Conservation (phyloP, 2,329 filamentous ascomycete genomes). For the Corinectria fuckeliana region DNA sequence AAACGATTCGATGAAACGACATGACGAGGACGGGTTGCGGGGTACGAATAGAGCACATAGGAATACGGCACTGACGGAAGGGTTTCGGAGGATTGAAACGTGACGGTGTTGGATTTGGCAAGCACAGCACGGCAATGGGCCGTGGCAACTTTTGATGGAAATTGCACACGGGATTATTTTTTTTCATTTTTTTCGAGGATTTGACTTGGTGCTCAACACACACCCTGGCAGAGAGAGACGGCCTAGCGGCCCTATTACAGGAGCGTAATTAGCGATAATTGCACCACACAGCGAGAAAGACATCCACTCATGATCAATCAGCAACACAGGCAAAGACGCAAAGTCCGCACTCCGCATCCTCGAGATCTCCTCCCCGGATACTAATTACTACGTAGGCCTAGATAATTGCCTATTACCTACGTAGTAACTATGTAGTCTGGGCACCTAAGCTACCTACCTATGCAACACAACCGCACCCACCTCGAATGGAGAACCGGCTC, state of each 20-base stretch:
- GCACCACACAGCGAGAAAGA: constrained; percentile 20
- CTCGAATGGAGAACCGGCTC: constrained; percentile 14
- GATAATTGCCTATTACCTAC: too few species aligned
- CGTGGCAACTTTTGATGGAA: constrained; percentile 21
- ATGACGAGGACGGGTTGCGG: constrained; percentile 9
- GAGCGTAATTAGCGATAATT: constrained; percentile 38
- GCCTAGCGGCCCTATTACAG: constrained; percentile 25
- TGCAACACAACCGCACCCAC: neutral
- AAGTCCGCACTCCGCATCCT: neutral
- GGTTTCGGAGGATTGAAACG: constrained; percentile 10
- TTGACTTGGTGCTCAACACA: constrained; percentile 4
- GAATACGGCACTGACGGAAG: constrained; percentile 3
- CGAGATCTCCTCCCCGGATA: neutral
- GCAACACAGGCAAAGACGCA: neutral
- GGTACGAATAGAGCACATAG: constrained; percentile 15
- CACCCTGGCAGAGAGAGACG: constrained; percentile 4
- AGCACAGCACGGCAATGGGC: constrained; percentile 4
- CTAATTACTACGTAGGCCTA: too few species aligned
- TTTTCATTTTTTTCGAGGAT: constrained; percentile 11
- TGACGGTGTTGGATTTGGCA: constrained; percentile 30
- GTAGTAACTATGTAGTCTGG: too few species aligned
- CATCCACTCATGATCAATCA: constrained; percentile 1
- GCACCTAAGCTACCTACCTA: too few species aligned
- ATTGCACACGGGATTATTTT: constrained; percentile 28
- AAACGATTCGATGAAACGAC: constrained; percentile 3